Percentiles rank a stretch among this genome's conserved stretches.
Conservation (phyloP, 495 filamentous ascomycete genomes). For the Penicillium maclennaniae region DNA sequence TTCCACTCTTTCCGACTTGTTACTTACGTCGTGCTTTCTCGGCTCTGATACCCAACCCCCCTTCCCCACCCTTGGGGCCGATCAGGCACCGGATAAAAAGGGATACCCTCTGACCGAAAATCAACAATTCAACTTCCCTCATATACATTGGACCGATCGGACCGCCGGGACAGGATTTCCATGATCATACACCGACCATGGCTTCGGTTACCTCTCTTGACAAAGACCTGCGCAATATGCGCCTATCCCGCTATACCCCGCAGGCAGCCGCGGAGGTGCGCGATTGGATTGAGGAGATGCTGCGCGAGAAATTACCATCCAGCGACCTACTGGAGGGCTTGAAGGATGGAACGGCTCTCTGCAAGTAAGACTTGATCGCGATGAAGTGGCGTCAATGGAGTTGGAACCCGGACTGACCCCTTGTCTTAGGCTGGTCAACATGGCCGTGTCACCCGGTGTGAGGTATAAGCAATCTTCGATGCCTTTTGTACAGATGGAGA, state of each 20-base stretch:
- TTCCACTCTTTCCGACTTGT: not conserved
- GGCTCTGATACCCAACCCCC: conserved; percentile 26
- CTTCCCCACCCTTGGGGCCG: conserved; percentile 17
- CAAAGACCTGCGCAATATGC: conserved; percentile 90
- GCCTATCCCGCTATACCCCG: conserved; percentile 90
- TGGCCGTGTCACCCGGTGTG: conserved; percentile 74
- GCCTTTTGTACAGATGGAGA: conserved; percentile 99
- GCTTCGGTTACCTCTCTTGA: conserved; percentile 93
- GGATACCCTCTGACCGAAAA: conserved; percentile 14
- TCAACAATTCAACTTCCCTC: conserved; percentile 2
- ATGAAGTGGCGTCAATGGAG: not conserved
- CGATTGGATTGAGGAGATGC: conserved; percentile 79
- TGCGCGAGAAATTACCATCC: conserved; percentile 66
- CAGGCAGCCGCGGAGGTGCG: conserved; percentile 82
- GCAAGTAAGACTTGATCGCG: conserved; percentile 61
- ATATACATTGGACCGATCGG: not conserved
- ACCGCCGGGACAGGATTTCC: not conserved
- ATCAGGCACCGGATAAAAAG: conserved; percentile 25
- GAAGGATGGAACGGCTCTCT: conserved; percentile 86
- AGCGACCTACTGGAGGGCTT: conserved; percentile 79
- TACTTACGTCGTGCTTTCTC: conserved; percentile 3
- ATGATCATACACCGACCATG: conserved; percentile 49
- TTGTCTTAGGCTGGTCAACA: conserved; percentile 71
- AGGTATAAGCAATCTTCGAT: conserved; percentile 77
- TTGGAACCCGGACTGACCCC: conserved; percentile 11